Conservation (phyloP, 305 asterid species). For the Solanum hybrid region DNA sequence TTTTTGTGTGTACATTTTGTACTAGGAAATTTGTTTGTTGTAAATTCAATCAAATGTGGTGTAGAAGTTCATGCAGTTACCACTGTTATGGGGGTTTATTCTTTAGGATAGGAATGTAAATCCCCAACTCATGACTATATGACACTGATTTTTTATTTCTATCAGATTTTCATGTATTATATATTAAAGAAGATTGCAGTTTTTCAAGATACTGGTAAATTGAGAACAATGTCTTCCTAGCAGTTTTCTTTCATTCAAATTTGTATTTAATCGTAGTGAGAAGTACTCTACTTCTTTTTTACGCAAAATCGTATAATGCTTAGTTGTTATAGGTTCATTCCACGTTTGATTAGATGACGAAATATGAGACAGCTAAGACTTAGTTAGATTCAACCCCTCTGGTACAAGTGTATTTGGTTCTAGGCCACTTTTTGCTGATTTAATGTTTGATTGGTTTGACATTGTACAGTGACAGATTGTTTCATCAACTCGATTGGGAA, state of each 20-base stretch:
- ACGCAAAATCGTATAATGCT: neutral
- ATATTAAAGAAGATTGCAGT: neutral
- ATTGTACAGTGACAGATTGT: neutral
- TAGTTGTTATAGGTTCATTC: neutral
- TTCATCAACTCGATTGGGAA: neutral
- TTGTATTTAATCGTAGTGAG: neutral
- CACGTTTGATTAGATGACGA: neutral
- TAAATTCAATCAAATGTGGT: conserved; percentile 12
- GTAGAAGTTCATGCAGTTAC: conserved; percentile 5
- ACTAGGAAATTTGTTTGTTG: conserved; percentile 2
- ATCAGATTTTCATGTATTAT: neutral
- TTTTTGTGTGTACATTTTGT: conserved; percentile 10
- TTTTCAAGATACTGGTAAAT: neutral
- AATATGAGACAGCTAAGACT: neutral
- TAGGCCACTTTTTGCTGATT: neutral
- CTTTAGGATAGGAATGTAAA: conserved; percentile 5
- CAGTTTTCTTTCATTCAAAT: neutral
- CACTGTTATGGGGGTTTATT: neutral
- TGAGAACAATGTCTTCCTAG: neutral
- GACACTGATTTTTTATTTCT: conserved; percentile 5
- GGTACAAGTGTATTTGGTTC: neutral
- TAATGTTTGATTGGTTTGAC: neutral
- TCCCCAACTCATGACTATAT: neutral
- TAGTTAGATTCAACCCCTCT: neutral
- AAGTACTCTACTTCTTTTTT: neutral